Base-by-base conservation (phyloP, 202 grass and related monocot genomes). In the Panicum virgatum region DNA sequence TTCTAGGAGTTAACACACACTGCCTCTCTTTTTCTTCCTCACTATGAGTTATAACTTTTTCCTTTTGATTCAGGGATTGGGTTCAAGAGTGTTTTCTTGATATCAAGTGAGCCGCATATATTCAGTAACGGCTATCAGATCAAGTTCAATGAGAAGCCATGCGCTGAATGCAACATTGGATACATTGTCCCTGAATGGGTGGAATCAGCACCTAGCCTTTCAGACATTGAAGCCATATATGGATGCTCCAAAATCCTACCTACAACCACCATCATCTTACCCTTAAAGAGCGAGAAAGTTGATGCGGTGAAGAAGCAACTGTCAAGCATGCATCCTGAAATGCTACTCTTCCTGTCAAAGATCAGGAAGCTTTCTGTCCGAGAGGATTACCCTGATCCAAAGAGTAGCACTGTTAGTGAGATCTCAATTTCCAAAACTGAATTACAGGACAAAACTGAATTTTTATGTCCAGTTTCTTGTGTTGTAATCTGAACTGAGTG, bases 111-210 rank as follows among this genome's bases (percentile, higher is more conserved):
- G 50, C 90, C 94, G 12, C 70, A 97, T 64, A 93, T 97, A 45
- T 97, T 97, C 69, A 97, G 94, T 73, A 97, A 93, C 25, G 90
- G 94, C 0, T 97, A 97, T 58, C 86, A 97, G 48, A 93, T 97
- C 3, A 91, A 78, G 43, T 94, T 94, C 54, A 85, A 32, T 34
- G 89, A 91, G 62, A 75, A 89, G n/a, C 89, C 89, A 32, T 91
- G 89, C n/a, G 38, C 84, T 23, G 92, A 94, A 46, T 94, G 92
- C 38, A 73, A 48, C 13, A 51, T 97, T 42, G 91, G 94, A 30
- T 97, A 93, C 63, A 91, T 97, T 84, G 94, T 97, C 8, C 94
- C 94, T 50, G 44, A 90, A 51, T 97, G 94, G 91, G 87, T 97
- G 5, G 87, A 92, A 9, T 69, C 81, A 0, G 71, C 69, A 25